Evolutionary conservation across 1,284 basidiomycete species (phyloP).

Genomic region (Apiotrichum laibachii): DNA sequence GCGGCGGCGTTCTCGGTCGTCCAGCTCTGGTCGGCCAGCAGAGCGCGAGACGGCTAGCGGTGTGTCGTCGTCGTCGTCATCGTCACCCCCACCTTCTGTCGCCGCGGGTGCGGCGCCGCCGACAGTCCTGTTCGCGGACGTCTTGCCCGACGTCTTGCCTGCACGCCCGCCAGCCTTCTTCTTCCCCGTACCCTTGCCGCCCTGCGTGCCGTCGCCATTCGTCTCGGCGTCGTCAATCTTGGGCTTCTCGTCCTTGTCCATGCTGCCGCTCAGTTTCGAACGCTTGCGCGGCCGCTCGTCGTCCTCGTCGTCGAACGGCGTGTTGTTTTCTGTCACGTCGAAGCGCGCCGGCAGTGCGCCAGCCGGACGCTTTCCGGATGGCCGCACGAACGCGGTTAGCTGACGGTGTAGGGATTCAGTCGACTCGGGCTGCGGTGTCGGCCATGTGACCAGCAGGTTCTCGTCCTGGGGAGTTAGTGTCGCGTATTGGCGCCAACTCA

Average conservation of each 20-base stretch:
- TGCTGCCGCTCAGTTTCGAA: conserved; percentile 10
- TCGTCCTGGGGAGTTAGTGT: conserved; percentile 59
- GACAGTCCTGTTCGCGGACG: conserved; percentile 18
- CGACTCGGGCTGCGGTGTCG: conserved; percentile 66
- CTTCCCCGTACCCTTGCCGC: conserved; percentile 23
- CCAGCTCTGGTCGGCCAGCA: conserved; percentile 33
- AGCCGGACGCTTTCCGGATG: conserved; percentile 41
- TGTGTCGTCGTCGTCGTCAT: conserved; percentile 37
- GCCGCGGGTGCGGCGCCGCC: conserved; percentile 1
- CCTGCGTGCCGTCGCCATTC: conserved; percentile 16
- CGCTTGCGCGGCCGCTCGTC: conserved; percentile 31
- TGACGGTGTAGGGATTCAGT: conserved; percentile 65
- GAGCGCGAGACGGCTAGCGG: conserved; percentile 32
- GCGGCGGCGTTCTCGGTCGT: conserved; percentile 51
- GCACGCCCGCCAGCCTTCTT: conserved; percentile 7
- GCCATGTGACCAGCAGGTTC: conserved; percentile 70
- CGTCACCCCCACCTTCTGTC: conserved; percentile 22
- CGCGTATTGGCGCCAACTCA: conserved; percentile 45
- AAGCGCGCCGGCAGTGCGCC: conserved; percentile 28
- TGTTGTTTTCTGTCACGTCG: conserved; percentile 31
- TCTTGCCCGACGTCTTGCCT: conserved; percentile 19
- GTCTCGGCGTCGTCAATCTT: conserved; percentile 11
- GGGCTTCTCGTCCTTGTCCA: conserved; percentile 19
- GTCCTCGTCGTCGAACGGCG: conserved; percentile 26
- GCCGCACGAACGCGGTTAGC: conserved; percentile 55